Evolutionary conservation across 768 basidiomycete genomes (phyloP), one percentile per base, ranked within the genome.

Genomic region (Cystofilobasidium ferigula): DNA sequence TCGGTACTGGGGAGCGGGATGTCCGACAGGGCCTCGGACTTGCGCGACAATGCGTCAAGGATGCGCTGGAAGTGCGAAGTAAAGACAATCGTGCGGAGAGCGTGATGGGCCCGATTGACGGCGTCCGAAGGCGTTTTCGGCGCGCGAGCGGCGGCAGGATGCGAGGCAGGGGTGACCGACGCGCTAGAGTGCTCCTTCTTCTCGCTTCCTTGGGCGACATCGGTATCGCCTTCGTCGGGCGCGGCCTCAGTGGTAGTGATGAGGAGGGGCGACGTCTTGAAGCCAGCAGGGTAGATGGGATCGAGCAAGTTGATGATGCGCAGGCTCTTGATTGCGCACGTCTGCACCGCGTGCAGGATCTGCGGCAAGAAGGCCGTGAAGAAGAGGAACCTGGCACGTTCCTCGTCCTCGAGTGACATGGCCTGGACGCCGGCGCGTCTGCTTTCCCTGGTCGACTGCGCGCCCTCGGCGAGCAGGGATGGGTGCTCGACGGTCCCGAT

Each of bases 271-370:
- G 56, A 63, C 35, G 61, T 63, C 34, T 45, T 30, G 57, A 62
- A 63, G 20, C 67, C 67, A n/a, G 67, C 67, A 2, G 67, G 61
- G 42, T 63, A 68, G 57, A 68, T 57, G 20, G 67, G 67, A 36
- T 68, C 61, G 36, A 68, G 35, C 35, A 68, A 57, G 16, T 43
- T 38, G 67, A 68, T 42, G 57, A 68, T 56, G 26, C 67, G 54
- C 30, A 68, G 28, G n/a, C 61, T 62, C 13, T 54, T 32, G 30
- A 54, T 54, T 14, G 65, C 48, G 16, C 40, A 56, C 14, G 61
- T 57, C 45, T 47, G 42, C 12, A 48, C 56, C 2, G 67, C 45
- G 35, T 68, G 54, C n/a, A 68, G 62, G 43, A 68, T 43, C 56
- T 68, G 67, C 28, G 67, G 67, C 13, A 68, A 61, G 28, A 68